Evolutionary conservation across 2,329 filamentous ascomycete genomes (phyloP).

Genomic region (Aspergillus uvarum): DNA sequence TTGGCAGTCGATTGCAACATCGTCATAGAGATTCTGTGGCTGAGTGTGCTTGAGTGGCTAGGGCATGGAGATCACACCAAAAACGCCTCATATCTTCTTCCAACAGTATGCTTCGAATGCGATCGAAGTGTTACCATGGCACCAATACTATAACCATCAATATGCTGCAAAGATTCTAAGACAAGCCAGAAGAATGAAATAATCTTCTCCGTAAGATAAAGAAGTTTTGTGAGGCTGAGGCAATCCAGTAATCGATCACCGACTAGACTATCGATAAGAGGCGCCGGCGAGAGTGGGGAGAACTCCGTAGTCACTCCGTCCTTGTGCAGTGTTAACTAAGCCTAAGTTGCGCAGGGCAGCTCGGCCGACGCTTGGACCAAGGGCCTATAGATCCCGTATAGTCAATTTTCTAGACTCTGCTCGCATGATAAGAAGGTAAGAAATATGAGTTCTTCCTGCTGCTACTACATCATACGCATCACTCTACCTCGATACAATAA

Average conservation of each 20-base stretch:
- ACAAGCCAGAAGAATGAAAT: background rate
- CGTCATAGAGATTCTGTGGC: too few species aligned
- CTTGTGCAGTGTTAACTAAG: background rate
- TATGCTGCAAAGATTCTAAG: too few species aligned
- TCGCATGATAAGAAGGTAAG: background rate
- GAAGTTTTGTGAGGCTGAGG: background rate
- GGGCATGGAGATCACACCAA: too few species aligned
- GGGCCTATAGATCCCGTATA: background rate
- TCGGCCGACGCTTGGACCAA: background rate
- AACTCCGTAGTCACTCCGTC: background rate
- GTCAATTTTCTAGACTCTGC: background rate
- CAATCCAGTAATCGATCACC: background rate
- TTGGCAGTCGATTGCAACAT: too few species aligned
- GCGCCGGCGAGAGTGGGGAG: background rate
- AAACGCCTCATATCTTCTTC: too few species aligned
- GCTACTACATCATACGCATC: background rate
- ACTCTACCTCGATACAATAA: too few species aligned
- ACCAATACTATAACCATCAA: too few species aligned
- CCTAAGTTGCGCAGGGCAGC: background rate
- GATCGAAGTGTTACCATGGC: too few species aligned
- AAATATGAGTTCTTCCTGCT: background rate
- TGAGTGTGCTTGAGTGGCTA: too few species aligned
- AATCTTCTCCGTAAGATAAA: background rate
- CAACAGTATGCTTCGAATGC: too few species aligned
- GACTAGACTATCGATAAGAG: background rate